Conservation (phyloP, 345 rosid genomes). For the Pistacia vera region DNA sequence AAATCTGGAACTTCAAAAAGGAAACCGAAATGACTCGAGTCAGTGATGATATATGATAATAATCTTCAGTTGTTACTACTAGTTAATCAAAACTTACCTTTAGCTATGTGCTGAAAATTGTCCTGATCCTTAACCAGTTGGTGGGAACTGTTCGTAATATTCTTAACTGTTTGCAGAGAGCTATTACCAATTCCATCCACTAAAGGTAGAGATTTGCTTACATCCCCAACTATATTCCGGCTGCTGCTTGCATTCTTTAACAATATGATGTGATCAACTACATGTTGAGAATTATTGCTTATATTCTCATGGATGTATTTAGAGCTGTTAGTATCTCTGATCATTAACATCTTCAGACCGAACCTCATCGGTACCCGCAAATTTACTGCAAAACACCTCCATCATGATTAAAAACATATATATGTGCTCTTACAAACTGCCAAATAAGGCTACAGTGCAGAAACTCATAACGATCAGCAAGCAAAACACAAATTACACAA, state of each 20-base stretch:
- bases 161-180: neutral
- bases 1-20: slow-evolving; percentile 22
- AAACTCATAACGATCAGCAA: too few species aligned
- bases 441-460: too few species aligned
- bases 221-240: neutral
- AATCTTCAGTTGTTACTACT: neutral
- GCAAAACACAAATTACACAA: too few species aligned
- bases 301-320: slow-evolving; percentile 12
- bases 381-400: too few species aligned
- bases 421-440: too few species aligned
- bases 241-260: neutral
- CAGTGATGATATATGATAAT: neutral
- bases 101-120: neutral
- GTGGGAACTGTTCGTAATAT: neutral
- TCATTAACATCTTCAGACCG: slow-evolving; percentile 32
- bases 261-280: neutral
- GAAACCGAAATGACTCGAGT: neutral
- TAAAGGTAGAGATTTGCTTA: slow-evolving; percentile 6
- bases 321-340: slow-evolving; percentile 27
- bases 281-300: neutral
- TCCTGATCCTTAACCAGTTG: neutral
- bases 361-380: slow-evolving; percentile 16
- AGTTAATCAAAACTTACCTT: neutral
- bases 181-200: neutral
- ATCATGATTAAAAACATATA: too few species aligned